Conservation (phyloP, 257 asterid genomes). For the Solanum phureja region DNA sequence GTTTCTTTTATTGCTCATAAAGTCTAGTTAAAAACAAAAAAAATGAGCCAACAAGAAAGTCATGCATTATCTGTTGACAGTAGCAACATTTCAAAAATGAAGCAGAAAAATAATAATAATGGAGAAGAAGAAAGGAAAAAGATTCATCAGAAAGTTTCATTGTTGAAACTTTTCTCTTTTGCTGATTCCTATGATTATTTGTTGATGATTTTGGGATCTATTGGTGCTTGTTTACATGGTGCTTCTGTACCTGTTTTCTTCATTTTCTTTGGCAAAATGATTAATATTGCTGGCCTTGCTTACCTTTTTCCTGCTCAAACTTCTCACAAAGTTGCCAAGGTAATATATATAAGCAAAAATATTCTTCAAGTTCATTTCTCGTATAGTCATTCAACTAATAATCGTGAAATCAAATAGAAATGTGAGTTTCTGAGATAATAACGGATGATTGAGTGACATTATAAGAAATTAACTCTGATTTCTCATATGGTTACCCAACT, state of each 20-base stretch:
- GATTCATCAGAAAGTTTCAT: slow-evolving; percentile 14
- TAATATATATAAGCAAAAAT: slow-evolving; percentile 25
- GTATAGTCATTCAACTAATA: not conserved
- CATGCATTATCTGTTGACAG: slow-evolving; percentile 2
- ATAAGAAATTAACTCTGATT: not conserved
- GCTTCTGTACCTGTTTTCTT: slow-evolving; percentile 97
- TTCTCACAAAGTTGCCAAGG: slow-evolving; percentile 76
- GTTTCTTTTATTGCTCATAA: not conserved
- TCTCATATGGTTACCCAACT: not conserved
- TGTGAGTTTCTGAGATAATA: not conserved
- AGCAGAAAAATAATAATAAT: not conserved
- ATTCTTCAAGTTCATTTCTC: not conserved
- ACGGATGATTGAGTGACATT: not conserved
- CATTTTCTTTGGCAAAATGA: slow-evolving; percentile 84
- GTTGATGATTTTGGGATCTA: slow-evolving; percentile 61
- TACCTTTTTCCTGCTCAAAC: slow-evolving; percentile 78
- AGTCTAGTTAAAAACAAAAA: not conserved
- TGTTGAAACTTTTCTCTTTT: slow-evolving; percentile 50
- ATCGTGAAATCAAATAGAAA: not conserved
- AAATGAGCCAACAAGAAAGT: slow-evolving; percentile 6
- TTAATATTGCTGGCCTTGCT: slow-evolving; percentile 74
- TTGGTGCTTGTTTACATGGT: slow-evolving; percentile 89
- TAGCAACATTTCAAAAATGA: not conserved
- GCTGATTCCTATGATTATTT: slow-evolving; percentile 74
- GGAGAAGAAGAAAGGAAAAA: not conserved